Conservation (phyloP, 495 filamentous ascomycete species). For the Talaromyces stipitatus region DNA sequence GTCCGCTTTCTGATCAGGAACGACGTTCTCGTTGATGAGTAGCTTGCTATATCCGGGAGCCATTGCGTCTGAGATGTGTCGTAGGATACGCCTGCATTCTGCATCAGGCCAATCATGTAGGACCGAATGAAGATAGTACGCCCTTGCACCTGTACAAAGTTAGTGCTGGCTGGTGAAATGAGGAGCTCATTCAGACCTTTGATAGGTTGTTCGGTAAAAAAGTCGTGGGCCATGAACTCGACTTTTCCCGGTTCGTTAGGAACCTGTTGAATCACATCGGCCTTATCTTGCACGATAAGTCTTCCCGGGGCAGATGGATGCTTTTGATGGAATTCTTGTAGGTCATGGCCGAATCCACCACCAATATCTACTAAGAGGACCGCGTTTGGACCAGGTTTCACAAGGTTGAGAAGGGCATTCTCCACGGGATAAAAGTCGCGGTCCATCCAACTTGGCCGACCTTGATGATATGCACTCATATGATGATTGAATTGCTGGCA, state of each 20-base stretch:
- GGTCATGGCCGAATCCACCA: conserved; percentile 44
- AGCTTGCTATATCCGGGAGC: conserved; percentile 39
- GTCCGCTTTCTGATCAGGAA: conserved; percentile 31
- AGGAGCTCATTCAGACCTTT: background rate
- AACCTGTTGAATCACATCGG: conserved; percentile 29
- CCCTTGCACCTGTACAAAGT: conserved; percentile 17
- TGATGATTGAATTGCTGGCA: conserved; percentile 40
- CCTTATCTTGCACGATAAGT: conserved; percentile 42
- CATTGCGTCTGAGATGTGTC: conserved; percentile 36
- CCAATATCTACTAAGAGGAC: conserved; percentile 47
- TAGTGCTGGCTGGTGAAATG: background rate
- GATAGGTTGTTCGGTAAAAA: conserved; percentile 45
- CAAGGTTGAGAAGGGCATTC: conserved; percentile 21
- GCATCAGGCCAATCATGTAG: conserved; percentile 45
- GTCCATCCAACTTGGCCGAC: conserved; percentile 46
- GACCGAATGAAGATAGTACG: conserved; percentile 31
- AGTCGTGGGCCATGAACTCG: conserved; percentile 31
- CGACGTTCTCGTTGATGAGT: conserved; percentile 45
- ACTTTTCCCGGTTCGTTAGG: conserved; percentile 7
- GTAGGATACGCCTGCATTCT: conserved; percentile 33
- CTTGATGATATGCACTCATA: conserved; percentile 43
- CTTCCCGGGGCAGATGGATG: conserved; percentile 20
- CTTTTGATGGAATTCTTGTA: conserved; percentile 28
- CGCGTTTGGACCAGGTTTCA: conserved; percentile 5
- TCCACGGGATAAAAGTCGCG: conserved; percentile 39